Conservation (phyloP, 371 early-diverging fungal species). For the Circinella minor region DNA sequence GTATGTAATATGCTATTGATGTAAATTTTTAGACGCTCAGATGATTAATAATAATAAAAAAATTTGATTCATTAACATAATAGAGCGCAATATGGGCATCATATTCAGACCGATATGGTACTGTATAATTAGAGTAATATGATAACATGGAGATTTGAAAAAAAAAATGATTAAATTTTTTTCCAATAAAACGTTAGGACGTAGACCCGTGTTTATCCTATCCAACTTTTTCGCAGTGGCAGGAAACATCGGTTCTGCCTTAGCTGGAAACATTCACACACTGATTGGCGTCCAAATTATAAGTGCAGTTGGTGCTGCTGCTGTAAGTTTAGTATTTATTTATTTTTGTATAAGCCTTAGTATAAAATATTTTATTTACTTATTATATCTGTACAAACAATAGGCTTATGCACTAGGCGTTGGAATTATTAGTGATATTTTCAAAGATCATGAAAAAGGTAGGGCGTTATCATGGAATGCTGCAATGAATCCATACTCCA, state of each 20-base stretch:
- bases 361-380: not conserved
- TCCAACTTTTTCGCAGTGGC: slow-evolving; percentile 35
- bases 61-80: too few relatives aligned
- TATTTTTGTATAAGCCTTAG: not conserved
- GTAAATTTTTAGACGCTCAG: too few relatives aligned
- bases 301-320: slow-evolving; percentile 41
- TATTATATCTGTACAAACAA: not conserved
- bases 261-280: slow-evolving; percentile 45
- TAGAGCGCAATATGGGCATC: too few relatives aligned
- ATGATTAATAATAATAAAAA: too few relatives aligned
- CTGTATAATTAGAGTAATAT: too few relatives aligned
- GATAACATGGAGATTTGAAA: too few relatives aligned
- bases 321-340: slow-evolving; percentile 16
- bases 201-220: slow-evolving; percentile 41
- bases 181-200: slow-evolving; percentile 16
- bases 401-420: slow-evolving; percentile 44
- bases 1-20: too few relatives aligned
- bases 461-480: slow-evolving; percentile 42
- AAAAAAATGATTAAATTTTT: too few relatives aligned
- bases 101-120: too few relatives aligned
- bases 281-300: slow-evolving; percentile 40
- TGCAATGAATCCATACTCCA: slow-evolving; percentile 31
- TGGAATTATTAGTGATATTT: slow-evolving; percentile 50
- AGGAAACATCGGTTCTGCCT: slow-evolving; percentile 40
- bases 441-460: slow-evolving; percentile 45